These are phyloP conservation scores for Nissolia schottii DNA, from an alignment of 306 rosid species.

Conservation along the genomic window DNA sequence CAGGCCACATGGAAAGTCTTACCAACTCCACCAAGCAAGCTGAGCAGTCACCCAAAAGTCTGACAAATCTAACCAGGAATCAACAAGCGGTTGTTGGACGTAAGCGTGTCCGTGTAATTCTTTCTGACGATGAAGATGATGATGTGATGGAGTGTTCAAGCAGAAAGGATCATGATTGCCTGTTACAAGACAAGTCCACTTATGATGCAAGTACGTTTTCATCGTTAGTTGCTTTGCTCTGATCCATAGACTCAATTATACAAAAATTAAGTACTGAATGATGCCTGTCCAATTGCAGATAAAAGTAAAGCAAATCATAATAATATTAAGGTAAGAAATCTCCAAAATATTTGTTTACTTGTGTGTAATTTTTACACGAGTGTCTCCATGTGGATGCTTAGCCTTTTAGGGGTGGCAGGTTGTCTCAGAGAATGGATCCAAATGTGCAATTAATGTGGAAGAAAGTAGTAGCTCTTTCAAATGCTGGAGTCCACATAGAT, in stretches of 20 bases:
- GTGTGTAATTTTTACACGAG: neutral
- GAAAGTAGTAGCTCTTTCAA: slow-evolving; percentile 76
- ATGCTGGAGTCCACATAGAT: slow-evolving; percentile 36
- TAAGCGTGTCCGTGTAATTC: slow-evolving; percentile 56
- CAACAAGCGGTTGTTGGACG: slow-evolving; percentile 44
- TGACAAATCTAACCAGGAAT: slow-evolving; percentile 34
- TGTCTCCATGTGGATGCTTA: slow-evolving; percentile 19
- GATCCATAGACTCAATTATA: slow-evolving; percentile 8
- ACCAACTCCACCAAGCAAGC: slow-evolving; percentile 23
- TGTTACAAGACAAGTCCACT: slow-evolving; percentile 42
- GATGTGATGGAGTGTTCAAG: slow-evolving; percentile 45
- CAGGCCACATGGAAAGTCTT: slow-evolving; percentile 31
- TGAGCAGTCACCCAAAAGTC: slow-evolving; percentile 39
- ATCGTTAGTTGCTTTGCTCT: slow-evolving; percentile 26
- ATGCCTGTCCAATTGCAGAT: slow-evolving; percentile 50
- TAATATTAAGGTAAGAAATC: slow-evolving; percentile 51
- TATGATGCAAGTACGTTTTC: slow-evolving; percentile 55
- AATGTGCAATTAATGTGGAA: slow-evolving; percentile 45
- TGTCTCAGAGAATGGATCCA: slow-evolving; percentile 41
- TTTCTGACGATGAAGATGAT: slow-evolving; percentile 75
- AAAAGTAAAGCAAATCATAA: slow-evolving; percentile 35
- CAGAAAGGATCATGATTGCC: slow-evolving; percentile 28
- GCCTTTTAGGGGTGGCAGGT: slow-evolving; percentile 49
- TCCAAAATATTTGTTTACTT: slow-evolving; percentile 7
- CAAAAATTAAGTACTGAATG: slow-evolving; percentile 24